These are phyloP conservation scores for Sicyos baderoa DNA, from an alignment of 306 rosid species.

Conservation along the genomic window DNA sequence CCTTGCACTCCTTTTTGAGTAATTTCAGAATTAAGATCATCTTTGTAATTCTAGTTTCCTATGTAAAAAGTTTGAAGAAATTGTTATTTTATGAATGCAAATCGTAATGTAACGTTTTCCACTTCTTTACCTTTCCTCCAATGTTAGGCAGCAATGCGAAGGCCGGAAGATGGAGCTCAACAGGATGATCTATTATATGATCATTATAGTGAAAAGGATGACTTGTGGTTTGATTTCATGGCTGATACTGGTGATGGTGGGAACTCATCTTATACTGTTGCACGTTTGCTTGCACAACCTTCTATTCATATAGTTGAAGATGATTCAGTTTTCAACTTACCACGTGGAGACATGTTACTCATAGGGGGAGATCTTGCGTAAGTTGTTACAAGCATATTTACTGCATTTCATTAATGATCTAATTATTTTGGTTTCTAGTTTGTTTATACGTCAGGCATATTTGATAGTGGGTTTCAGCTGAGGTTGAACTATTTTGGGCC, in stretches of 20 bases:
- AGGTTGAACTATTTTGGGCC: slow-evolving; percentile 5
- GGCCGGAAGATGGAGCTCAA: slow-evolving; percentile 47
- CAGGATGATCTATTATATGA: slow-evolving; percentile 58
- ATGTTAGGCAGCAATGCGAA: slow-evolving; percentile 91
- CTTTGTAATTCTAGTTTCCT: slow-evolving; percentile 1
- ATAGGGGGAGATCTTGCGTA: slow-evolving; percentile 99
- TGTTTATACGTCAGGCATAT: background rate
- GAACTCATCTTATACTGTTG: slow-evolving; percentile 86
- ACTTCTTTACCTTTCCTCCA: slow-evolving; percentile 24
- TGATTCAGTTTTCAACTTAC: slow-evolving; percentile 46
- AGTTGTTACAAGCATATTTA: slow-evolving; percentile 28
- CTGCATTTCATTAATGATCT: background rate
- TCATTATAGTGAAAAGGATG: slow-evolving; percentile 69
- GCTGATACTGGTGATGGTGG: slow-evolving; percentile 99
- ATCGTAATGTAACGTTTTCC: background rate
- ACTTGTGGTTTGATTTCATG: slow-evolving; percentile 95
- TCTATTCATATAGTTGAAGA: slow-evolving; percentile 41
- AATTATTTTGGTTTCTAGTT: background rate
- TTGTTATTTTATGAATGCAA: background rate
- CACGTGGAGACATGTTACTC: slow-evolving; percentile 78
- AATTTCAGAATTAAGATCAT: background rate
- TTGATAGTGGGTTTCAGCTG: background rate
- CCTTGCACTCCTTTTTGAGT: background rate
- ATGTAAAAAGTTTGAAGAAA: background rate
- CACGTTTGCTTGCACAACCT: slow-evolving; percentile 88